Base-by-base conservation (phyloP, 495 filamentous ascomycete genomes). In the Penicillium chermesinum region DNA sequence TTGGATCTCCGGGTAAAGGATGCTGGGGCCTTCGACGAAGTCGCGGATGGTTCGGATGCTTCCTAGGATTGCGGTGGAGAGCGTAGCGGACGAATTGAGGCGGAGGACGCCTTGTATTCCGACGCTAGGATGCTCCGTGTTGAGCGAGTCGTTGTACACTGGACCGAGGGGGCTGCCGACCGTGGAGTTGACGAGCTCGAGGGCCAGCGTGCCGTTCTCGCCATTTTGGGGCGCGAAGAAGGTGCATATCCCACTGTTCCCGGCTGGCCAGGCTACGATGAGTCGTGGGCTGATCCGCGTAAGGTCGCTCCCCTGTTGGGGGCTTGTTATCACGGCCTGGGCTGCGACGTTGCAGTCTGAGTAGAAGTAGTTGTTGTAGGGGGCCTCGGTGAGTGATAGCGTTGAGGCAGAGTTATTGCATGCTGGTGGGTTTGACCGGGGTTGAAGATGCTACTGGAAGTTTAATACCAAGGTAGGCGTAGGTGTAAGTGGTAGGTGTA, bases 341-440 rank as follows among this genome's bases (percentile, higher is more conserved):
- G 66, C 70, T 21, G 69, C 68, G 18, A 72, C 66, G 42, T 81
- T 71, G 62, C 81, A 83, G 57, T 78, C 76, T n/a, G 73, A 76
- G 47, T 79, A 76, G 64, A 85, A 83, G 61, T 81, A 85, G 50
- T 85, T 82, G 22, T 79, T 65, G 59, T 83, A 83, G 1, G 81
- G 81, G 8, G 64, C 70, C 36, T 64, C 63, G 13, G 42, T 51
- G 0, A 66, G 47, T 2, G 61, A 54, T 9, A 66, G 40, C 3
- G 50, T 62, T 1, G 61, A 55, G 12, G 54, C 15, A 20, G 38
- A 13, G 41, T 39, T 43, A 10, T 18, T 13, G 33, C 58, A 61
- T 36, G 15, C 15, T 13, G 54, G 43, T 1, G 41, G 46, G 34
- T 13, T 15, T 3, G 45, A 39, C 22, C 46, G 46, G 2, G 37